These are phyloP conservation scores for Elsinoe ampelina DNA, from an alignment of 2,329 filamentous ascomycete genomes.

Conservation along the genomic window DNA sequence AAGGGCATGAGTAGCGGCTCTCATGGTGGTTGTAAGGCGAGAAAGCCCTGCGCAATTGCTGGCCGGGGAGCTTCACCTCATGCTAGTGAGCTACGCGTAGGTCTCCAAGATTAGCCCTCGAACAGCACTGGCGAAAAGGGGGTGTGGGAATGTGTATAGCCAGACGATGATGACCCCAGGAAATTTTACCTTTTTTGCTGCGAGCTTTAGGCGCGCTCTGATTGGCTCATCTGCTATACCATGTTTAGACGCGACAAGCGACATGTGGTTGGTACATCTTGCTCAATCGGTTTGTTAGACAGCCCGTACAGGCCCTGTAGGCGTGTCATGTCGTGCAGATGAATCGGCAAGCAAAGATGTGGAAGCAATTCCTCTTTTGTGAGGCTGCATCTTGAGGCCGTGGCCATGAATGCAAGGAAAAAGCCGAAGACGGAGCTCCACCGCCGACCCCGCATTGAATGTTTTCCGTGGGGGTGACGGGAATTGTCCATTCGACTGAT, in stretches of 20 bases:
- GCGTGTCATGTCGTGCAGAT: background rate
- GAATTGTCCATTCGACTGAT: slow-evolving; percentile 1
- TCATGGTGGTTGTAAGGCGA: background rate
- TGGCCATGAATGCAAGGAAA: too few relatives aligned
- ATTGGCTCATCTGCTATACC: background rate
- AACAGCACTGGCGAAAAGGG: too few relatives aligned
- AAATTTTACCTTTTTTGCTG: background rate
- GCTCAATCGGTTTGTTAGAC: background rate
- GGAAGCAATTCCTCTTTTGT: too few relatives aligned
- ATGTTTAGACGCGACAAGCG: background rate
- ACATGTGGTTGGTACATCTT: background rate
- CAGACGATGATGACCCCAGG: background rate
- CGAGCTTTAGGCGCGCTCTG: background rate
- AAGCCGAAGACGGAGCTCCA: background rate
- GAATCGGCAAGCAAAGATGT: too few relatives aligned
- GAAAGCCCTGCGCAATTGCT: too few relatives aligned
- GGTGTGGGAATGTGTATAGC: too few relatives aligned
- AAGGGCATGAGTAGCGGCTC: background rate
- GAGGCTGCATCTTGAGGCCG: background rate
- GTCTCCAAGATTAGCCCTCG: too few relatives aligned
- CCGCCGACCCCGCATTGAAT: background rate
- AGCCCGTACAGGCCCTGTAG: background rate
- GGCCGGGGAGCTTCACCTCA: background rate
- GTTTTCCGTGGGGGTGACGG: background rate
- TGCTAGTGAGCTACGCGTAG: background rate